Conservation (phyloP, 1,139 yeast genomes). For the Zygosaccharomyces sapae region DNA sequence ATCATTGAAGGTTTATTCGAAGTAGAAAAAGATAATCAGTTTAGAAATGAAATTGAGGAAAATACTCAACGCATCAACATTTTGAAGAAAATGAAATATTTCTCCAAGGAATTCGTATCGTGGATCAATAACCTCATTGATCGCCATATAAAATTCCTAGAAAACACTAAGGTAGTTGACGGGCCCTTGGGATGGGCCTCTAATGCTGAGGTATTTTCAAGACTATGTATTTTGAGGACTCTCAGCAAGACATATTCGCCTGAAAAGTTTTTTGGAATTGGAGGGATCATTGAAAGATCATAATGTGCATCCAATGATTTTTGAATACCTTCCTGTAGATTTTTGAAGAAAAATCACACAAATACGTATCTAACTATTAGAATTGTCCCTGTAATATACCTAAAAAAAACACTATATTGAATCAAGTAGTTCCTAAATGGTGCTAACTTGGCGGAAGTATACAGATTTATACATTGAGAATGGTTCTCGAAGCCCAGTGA, state of each 20-base stretch:
- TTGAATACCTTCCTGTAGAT: slow-evolving; percentile 12
- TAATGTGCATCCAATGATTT: slow-evolving; percentile 23
- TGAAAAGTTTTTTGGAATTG: slow-evolving; percentile 3
- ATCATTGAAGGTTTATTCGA: slow-evolving; percentile 42
- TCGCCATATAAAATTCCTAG: slow-evolving; percentile 13
- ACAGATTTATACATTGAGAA: no score
- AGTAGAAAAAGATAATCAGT: slow-evolving; percentile 50
- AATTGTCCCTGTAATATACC: no score
- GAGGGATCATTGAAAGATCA: slow-evolving; percentile 11
- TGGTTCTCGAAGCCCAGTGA: no score
- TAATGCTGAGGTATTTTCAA: slow-evolving; percentile 20
- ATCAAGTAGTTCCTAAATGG: no score
- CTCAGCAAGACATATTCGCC: slow-evolving; percentile 2
- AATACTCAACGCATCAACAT: slow-evolving; percentile 13
- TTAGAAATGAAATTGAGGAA: slow-evolving; percentile 38
- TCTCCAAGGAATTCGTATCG: slow-evolving; percentile 1
- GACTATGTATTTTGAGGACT: slow-evolving; percentile 17
- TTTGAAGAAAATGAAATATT: slow-evolving; percentile 11
- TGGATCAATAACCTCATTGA: slow-evolving; percentile 8
- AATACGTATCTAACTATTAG: no score
- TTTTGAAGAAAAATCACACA: neutral
- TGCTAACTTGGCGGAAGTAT: no score
- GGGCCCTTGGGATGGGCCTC: slow-evolving; percentile 40
- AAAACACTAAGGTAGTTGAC: slow-evolving; percentile 27
- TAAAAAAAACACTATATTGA: no score